Percentiles rank a stretch among this genome's conserved stretches.
phyloP scores from a whole-genome alignment of 1,284 basidiomycete species.

The Ganoderma meredithae region DNA sequence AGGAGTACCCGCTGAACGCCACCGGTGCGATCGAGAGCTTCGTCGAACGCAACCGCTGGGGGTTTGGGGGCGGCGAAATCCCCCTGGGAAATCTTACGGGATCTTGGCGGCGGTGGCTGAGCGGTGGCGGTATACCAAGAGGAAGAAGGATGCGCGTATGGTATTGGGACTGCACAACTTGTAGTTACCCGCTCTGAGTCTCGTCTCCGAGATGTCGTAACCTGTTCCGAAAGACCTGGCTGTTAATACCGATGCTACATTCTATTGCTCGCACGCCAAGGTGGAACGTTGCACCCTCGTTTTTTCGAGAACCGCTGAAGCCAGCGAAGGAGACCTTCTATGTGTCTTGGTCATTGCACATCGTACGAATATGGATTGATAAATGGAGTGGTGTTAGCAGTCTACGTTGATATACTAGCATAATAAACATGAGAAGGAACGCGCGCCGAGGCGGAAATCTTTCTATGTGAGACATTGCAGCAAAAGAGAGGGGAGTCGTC shows the following conservation, averaged over 20 bases:
- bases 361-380: not conserved
- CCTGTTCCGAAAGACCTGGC: not conserved
- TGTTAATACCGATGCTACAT: not conserved
- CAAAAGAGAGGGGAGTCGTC: not conserved
- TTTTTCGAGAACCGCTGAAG: not conserved
- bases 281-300: not conserved
- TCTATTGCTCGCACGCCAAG: constrained; percentile 5
- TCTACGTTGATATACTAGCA: no score
- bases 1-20: constrained; percentile 77
- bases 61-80: no score
- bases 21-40: constrained; percentile 84
- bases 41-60: constrained; percentile 71
- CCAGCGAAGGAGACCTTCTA: not conserved
- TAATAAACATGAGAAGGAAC: not conserved
- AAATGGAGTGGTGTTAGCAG: not conserved
- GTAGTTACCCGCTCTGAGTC: not conserved
- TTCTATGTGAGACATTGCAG: not conserved
- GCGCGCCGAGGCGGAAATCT: not conserved
- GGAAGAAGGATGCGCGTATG: not conserved
- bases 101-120: not conserved
- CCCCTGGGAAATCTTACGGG: not conserved
- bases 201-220: not conserved
- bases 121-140: not conserved
- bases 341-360: not conserved
- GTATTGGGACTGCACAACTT: not conserved